These are phyloP conservation scores for Cochlearia excelsa DNA, from an alignment of 345 rosid genomes.

Conservation along the genomic window DNA sequence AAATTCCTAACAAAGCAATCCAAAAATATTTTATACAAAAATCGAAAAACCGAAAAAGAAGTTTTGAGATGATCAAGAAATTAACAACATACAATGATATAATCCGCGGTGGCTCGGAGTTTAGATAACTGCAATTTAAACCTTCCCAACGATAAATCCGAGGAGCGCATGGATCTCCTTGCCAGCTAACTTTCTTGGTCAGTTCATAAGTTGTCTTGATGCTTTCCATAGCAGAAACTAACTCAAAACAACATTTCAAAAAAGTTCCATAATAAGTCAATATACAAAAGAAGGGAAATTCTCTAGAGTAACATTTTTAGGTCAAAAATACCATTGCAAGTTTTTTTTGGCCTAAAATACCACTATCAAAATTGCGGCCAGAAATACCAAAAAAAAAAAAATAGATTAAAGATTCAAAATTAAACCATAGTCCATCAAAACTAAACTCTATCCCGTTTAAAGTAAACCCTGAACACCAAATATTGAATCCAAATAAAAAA, in stretches of 20 bases:
- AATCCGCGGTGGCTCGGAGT: constrained; percentile 31
- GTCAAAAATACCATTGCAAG: too few relatives aligned
- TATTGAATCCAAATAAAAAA: too few relatives aligned
- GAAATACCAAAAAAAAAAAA: background rate
- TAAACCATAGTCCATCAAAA: too few relatives aligned
- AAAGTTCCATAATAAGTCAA: background rate
- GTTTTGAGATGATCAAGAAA: background rate
- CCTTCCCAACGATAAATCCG: constrained; percentile 39
- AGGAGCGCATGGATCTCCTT: constrained; percentile 55
- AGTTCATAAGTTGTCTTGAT: constrained; percentile 42
- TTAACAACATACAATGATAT: constrained; percentile 45
- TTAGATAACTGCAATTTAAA: constrained; percentile 36
- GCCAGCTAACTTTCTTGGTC: constrained; percentile 35
- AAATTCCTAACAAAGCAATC: constrained; percentile 31
- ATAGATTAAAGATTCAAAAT: background rate
- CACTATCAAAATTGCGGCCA: too few relatives aligned
- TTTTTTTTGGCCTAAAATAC: too few relatives aligned
- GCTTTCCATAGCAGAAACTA: constrained; percentile 42
- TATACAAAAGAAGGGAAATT: background rate
- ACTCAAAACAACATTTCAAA: constrained; percentile 15
- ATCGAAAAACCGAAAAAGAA: background rate
- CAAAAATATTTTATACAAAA: background rate
- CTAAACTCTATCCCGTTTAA: too few relatives aligned
- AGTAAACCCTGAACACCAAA: too few relatives aligned
- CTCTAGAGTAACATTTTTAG: too few relatives aligned